Conservation (phyloP, 176 grass and related monocot genomes). For the Secale cereale region DNA sequence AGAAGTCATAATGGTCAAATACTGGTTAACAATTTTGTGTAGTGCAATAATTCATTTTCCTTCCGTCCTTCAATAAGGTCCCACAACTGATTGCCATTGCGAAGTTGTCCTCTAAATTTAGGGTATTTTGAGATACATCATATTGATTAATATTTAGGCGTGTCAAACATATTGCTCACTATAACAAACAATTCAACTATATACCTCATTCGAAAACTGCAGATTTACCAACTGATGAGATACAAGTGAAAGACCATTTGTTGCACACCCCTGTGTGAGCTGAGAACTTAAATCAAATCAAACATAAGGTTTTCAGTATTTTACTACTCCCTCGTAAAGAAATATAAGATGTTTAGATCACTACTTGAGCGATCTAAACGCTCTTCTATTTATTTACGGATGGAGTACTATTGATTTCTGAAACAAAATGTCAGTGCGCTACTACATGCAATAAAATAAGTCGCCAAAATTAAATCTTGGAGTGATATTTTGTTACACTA, state of each 20-base stretch:
- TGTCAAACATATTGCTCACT: background rate
- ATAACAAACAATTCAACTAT: background rate
- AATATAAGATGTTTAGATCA: too few species aligned
- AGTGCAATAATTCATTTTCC: conserved; percentile 77
- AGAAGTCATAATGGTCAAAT: background rate
- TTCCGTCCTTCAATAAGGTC: conserved; percentile 77
- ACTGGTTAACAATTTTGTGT: conserved; percentile 97
- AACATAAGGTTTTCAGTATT: too few species aligned
- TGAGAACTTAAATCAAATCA: background rate
- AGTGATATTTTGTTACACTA: too few species aligned
- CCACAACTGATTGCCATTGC: conserved; percentile 69
- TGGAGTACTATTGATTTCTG: background rate
- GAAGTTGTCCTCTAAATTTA: conserved; percentile 85
- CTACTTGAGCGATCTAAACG: too few species aligned
- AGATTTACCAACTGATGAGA: conserved; percentile 85
- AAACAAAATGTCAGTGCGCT: background rate
- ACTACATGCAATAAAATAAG: too few species aligned
- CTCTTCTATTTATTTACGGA: too few species aligned
- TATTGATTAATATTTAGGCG: background rate
- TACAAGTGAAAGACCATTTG: conserved; percentile 92
- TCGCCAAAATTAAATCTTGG: too few species aligned
- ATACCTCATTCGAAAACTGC: conserved; percentile 95
- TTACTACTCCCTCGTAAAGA: too few species aligned
- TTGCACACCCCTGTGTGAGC: conserved; percentile 72
- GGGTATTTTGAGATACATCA: conserved; percentile 72